A percentile compares a stretch with the other conserved stretches of the same genome.
These are phyloP conservation scores for Myriosclerotinia duriaeana DNA, from an alignment of 2,329 filamentous ascomycete genomes.

Conservation along the genomic window DNA sequence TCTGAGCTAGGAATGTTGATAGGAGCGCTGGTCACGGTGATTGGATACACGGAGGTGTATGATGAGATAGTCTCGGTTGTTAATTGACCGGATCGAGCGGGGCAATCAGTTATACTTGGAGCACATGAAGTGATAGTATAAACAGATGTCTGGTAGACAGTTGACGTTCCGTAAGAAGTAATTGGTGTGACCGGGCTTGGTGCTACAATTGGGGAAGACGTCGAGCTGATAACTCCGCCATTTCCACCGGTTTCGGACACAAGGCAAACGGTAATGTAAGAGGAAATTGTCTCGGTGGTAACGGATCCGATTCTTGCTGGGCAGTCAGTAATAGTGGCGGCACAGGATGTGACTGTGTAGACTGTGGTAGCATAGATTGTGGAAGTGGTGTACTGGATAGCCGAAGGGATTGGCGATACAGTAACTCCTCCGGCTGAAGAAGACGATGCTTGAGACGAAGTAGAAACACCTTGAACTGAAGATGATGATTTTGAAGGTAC, in stretches of 20 bases:
- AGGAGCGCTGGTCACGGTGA: slow-evolving; percentile 21
- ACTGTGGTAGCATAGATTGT: slow-evolving; percentile 49
- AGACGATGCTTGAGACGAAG: no score
- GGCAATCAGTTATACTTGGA: slow-evolving; percentile 52
- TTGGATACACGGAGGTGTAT: slow-evolving; percentile 45
- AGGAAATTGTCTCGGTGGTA: slow-evolving; percentile 43
- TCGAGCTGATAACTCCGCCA: slow-evolving; percentile 13
- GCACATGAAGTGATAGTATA: slow-evolving; percentile 54
- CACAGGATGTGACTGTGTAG: slow-evolving; percentile 53
- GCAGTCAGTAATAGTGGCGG: slow-evolving; percentile 51
- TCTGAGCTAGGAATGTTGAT: background rate
- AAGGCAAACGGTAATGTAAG: slow-evolving; percentile 45
- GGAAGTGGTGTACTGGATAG: slow-evolving; percentile 5
- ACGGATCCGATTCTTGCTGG: slow-evolving; percentile 42
- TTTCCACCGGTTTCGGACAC: slow-evolving; percentile 39
- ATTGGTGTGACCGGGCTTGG: slow-evolving; percentile 12
- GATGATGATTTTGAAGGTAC: no score
- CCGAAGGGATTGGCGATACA: background rate
- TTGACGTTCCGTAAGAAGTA: slow-evolving; percentile 43
- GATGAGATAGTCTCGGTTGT: slow-evolving; percentile 46
- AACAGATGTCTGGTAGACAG: slow-evolving; percentile 51
- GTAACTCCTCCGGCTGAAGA: background rate
- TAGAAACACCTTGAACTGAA: no score
- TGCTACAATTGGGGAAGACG: background rate
- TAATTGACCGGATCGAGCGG: slow-evolving; percentile 43